Conservation (phyloP, 441 rosid genomes). For the Hura crepitans region DNA sequence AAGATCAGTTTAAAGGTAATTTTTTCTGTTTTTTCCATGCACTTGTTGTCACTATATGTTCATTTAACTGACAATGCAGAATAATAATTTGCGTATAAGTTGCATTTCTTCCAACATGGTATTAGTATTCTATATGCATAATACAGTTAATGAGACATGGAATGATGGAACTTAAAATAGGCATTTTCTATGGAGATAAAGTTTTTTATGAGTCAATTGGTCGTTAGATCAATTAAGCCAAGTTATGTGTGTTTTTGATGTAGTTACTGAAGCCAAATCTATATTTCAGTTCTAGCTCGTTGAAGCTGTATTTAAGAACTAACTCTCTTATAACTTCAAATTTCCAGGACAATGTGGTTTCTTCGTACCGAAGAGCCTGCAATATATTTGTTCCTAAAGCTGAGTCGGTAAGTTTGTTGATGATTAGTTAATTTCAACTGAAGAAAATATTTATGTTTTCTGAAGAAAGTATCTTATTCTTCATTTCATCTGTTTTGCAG, state of each 20-base stretch:
- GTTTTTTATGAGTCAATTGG: background rate
- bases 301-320: background rate
- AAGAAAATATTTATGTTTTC: conserved; percentile 7
- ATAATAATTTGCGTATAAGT: conserved; percentile 7
- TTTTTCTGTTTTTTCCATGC: conserved; percentile 8
- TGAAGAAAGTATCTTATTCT: background rate
- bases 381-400: conserved; percentile 38
- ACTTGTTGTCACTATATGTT: background rate
- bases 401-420: conserved; percentile 38
- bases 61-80: background rate
- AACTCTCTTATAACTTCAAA: conserved; percentile 4
- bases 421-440: conserved; percentile 10
- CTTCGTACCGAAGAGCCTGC: conserved; percentile 46
- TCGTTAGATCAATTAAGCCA: background rate
- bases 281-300: background rate
- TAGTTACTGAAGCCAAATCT: background rate
- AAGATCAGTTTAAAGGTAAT: conserved; percentile 74
- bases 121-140: background rate
- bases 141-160: background rate
- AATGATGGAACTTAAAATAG: background rate
- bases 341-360: conserved; percentile 50
- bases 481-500: conserved; percentile 35
- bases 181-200: background rate
- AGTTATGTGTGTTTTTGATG: background rate
- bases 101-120: background rate